A percentile compares a stretch with the other conserved stretches of the same genome.
Conservation (phyloP, 106 monocot genomes). For the Xerophyta viscosa region DNA sequence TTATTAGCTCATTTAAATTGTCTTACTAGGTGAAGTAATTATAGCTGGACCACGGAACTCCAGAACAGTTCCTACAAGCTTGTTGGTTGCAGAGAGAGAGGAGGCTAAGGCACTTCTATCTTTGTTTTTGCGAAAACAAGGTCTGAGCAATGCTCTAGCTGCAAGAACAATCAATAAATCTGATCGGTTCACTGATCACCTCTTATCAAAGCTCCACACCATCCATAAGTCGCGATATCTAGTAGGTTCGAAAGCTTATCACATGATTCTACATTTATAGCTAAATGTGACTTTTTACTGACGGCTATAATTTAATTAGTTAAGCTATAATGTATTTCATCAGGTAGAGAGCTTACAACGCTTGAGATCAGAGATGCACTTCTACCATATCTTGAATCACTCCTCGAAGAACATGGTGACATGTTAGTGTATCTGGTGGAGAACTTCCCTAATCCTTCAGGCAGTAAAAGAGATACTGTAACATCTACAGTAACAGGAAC, state of each 20-base stretch:
- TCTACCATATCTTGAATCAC: slow-evolving; percentile 61
- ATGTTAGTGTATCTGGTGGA: slow-evolving; percentile 57
- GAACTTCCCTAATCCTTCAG: slow-evolving; percentile 65
- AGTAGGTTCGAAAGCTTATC: slow-evolving; percentile 68
- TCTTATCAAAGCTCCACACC: slow-evolving; percentile 76
- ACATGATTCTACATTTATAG: not conserved
- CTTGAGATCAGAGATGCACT: slow-evolving; percentile 87
- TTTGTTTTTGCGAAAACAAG: slow-evolving; percentile 78
- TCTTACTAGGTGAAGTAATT: slow-evolving; percentile 48
- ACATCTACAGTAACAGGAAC: slow-evolving; percentile 3
- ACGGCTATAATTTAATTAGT: too few species aligned
- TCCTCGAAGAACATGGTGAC: slow-evolving; percentile 63
- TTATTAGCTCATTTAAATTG: too few species aligned
- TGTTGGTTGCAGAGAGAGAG: slow-evolving; percentile 82
- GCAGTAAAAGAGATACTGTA: slow-evolving; percentile 19
- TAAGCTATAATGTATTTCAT: slow-evolving; percentile 1
- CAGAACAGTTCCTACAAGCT: slow-evolving; percentile 43
- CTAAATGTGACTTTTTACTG: not conserved
- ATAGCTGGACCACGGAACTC: slow-evolving; percentile 18
- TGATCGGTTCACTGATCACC: slow-evolving; percentile 78
- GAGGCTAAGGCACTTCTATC: slow-evolving; percentile 88
- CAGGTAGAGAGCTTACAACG: slow-evolving; percentile 96
- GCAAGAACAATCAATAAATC: slow-evolving; percentile 83
- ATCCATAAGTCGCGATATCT: slow-evolving; percentile 83
- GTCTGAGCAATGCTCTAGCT: slow-evolving; percentile 73